These are phyloP conservation scores for Orbilia ellipsospora DNA, from an alignment of 2,329 filamentous ascomycete genomes.

Conservation along the genomic window DNA sequence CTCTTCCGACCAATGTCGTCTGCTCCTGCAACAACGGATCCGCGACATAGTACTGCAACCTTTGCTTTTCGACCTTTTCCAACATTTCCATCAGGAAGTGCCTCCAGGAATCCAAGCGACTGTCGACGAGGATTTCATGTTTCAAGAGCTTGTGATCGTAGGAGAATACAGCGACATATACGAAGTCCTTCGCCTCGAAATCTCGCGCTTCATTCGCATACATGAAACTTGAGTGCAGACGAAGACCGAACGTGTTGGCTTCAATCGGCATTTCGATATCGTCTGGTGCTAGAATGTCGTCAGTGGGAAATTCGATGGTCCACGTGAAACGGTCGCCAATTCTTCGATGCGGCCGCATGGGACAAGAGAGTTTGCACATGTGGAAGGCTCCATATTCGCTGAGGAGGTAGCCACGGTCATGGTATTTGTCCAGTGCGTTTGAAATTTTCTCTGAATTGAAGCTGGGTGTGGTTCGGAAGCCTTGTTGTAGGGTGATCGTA, in stretches of 20 bases:
- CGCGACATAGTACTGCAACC: neutral
- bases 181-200: neutral
- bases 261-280: neutral
- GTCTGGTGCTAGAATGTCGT: neutral
- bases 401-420: constrained; percentile 3
- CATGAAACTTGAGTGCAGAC: constrained; percentile 1
- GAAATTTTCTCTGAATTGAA: neutral
- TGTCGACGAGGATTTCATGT: constrained; percentile 16
- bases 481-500: constrained; percentile 13
- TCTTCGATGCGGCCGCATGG: constrained; percentile 25
- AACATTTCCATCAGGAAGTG: constrained; percentile 11
- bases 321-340: constrained; percentile 34
- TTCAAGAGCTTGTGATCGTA: neutral
- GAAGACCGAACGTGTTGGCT: constrained; percentile 13
- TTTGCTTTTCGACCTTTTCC: neutral
- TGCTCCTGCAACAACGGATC: constrained; percentile 25
- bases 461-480: neutral
- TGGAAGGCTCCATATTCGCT: constrained; percentile 14
- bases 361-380: constrained; percentile 12
- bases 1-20: neutral
- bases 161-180: neutral
- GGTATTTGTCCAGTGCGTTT: constrained; percentile 11
- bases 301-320: constrained; percentile 14
- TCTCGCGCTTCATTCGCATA: neutral
- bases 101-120: constrained; percentile 8